phyloP scores from a whole-genome alignment of 2,329 filamentous ascomycete genomes.

The Penicillium psychrosexuale region DNA sequence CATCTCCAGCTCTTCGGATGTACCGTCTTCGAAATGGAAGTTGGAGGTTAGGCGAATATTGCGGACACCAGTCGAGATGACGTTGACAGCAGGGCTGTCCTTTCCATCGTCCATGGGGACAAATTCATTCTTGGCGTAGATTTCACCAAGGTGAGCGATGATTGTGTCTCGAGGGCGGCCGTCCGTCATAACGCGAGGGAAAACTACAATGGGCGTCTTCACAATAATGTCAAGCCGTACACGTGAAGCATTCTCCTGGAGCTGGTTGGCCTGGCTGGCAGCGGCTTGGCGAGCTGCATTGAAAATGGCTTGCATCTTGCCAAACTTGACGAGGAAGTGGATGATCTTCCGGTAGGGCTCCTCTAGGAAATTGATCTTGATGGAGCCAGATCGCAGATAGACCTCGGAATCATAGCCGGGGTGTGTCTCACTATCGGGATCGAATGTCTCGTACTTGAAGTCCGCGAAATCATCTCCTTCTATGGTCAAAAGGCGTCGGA shows the following conservation, averaged over 20 bases:
- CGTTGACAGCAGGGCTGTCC: conserved; percentile 74
- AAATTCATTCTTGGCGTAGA: conserved; percentile 94
- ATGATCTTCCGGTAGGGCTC: conserved; percentile 98
- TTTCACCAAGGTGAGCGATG: conserved; percentile 92
- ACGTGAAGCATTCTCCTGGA: conserved; percentile 84
- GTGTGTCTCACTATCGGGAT: conserved; percentile 70
- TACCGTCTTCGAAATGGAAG: conserved; percentile 71
- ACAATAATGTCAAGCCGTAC: conserved; percentile 93
- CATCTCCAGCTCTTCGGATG: conserved; percentile 84
- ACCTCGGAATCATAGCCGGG: conserved; percentile 94
- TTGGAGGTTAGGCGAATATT: conserved; percentile 89
- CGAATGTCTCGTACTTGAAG: conserved; percentile 96
- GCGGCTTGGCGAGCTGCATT: conserved; percentile 95
- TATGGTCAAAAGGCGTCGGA: conserved; percentile 87
- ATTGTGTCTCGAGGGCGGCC: conserved; percentile 74
- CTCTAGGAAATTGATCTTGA: conserved; percentile 95
- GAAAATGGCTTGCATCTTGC: conserved; percentile 98
- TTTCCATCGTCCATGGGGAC: conserved; percentile 75
- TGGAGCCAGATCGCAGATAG: conserved; percentile 83
- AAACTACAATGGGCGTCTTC: conserved; percentile 93
- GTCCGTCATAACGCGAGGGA: conserved; percentile 73
- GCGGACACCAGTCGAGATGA: conserved; percentile 83
- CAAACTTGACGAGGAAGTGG: conserved; percentile 96
- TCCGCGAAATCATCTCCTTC: conserved; percentile 94
- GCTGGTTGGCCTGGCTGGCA: conserved; percentile 85